These are phyloP conservation scores for Tuber aestivum DNA, from an alignment of 495 filamentous ascomycete genomes.

Conservation along the genomic window DNA sequence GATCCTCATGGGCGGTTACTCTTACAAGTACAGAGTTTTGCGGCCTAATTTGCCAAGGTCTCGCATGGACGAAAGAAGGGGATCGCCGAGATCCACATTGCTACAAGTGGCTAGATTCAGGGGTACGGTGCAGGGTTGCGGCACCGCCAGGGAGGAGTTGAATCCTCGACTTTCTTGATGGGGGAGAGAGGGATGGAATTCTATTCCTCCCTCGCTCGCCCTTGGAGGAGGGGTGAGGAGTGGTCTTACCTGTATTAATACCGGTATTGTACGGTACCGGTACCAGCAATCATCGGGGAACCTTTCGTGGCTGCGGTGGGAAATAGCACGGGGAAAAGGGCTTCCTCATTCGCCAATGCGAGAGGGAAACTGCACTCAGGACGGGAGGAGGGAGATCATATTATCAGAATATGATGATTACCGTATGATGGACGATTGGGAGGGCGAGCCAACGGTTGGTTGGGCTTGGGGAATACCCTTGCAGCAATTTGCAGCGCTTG, in stretches of 20 bases:
- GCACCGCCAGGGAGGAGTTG: background rate
- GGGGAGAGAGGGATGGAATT: background rate
- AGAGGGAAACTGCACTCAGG: background rate
- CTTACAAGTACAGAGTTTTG: background rate
- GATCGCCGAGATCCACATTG: slow-evolving; percentile 9
- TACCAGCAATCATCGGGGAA: background rate
- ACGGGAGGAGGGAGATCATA: background rate
- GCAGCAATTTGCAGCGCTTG: background rate
- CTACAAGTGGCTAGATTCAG: slow-evolving; percentile 27
- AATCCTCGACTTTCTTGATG: background rate
- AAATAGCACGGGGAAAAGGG: background rate
- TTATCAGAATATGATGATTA: background rate
- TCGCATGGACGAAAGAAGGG: background rate
- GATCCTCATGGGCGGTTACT: background rate
- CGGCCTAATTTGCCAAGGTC: background rate
- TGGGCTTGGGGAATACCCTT: background rate
- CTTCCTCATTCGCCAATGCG: background rate
- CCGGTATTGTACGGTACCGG: too few species aligned
- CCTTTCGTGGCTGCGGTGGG: background rate
- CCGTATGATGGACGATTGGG: background rate
- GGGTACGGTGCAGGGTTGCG: slow-evolving; percentile 7
- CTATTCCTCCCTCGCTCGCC: background rate
- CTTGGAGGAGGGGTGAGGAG: background rate
- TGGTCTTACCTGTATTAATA: too few species aligned
- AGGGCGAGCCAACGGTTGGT: background rate